A percentile compares a stretch with the other conserved stretches of the same genome.
Evolutionary conservation across 495 filamentous ascomycete species (phyloP).

Genomic region (Pseudoneurospora amorphoporcata): DNA sequence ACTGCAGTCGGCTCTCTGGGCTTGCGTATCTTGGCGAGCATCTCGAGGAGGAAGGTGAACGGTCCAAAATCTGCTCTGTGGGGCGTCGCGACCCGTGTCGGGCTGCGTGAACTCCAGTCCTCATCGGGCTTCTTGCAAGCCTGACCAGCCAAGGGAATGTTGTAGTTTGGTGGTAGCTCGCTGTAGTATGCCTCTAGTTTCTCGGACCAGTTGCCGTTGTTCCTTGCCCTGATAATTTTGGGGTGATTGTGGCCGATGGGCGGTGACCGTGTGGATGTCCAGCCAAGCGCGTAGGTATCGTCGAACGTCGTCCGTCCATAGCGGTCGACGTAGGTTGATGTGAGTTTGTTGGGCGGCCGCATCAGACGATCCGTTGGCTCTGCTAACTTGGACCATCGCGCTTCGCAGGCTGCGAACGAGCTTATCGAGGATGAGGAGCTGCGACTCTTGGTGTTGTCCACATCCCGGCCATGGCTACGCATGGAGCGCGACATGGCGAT

Average conservation of each 20-base stretch:
- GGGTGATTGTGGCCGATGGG: slow-evolving; percentile 10
- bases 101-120: background rate
- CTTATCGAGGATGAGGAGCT: background rate
- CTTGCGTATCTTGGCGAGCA: background rate
- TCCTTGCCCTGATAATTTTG: slow-evolving; percentile 9
- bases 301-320: slow-evolving; percentile 7
- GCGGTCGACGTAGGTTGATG: slow-evolving; percentile 4
- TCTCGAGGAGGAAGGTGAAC: background rate
- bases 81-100: background rate
- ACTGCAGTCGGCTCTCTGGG: background rate
- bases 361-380: slow-evolving; percentile 14
- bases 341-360: slow-evolving; percentile 8
- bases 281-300: slow-evolving; percentile 5
- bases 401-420: background rate
- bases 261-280: background rate
- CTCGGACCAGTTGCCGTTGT: slow-evolving; percentile 1
- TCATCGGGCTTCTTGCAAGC: background rate
- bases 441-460: background rate
- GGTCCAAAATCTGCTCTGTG: background rate
- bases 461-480: background rate
- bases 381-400: background rate
- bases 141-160: slow-evolving; percentile 22
- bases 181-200: slow-evolving; percentile 12
- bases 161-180: slow-evolving; percentile 3
- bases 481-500: background rate